These are phyloP conservation scores for Mucor lusitanicus DNA, from an alignment of 371 early-diverging fungal genomes.

Conservation along the genomic window DNA sequence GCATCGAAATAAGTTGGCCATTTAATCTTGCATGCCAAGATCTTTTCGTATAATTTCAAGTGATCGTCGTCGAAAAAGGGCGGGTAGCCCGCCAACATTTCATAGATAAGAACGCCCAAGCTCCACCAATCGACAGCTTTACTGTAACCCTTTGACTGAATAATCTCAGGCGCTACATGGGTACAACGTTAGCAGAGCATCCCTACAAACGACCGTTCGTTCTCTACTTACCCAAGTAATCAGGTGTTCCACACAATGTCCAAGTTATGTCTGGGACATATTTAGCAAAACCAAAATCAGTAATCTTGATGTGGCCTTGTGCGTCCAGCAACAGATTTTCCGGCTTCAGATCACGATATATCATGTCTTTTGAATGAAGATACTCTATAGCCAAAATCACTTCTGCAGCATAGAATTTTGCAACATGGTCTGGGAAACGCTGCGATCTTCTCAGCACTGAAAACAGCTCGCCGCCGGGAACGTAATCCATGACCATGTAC, in stretches of 20 bases:
- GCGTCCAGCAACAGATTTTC: conserved; percentile 87
- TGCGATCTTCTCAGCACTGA: conserved; percentile 66
- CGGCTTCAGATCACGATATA: conserved; percentile 95
- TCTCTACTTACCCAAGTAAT: conserved; percentile 71
- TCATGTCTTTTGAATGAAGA: conserved; percentile 85
- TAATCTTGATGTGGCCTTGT: conserved; percentile 95
- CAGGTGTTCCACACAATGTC: conserved; percentile 99
- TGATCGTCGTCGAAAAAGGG: conserved; percentile 97
- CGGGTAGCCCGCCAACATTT: conserved; percentile 88
- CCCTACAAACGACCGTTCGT: neutral
- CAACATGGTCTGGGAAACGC: conserved; percentile 89
- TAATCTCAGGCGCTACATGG: conserved; percentile 88
- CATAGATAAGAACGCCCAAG: conserved; percentile 94
- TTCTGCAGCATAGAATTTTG: conserved; percentile 80
- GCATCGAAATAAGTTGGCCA: conserved; percentile 92
- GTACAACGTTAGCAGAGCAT: neutral
- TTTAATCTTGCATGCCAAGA: conserved; percentile 78
- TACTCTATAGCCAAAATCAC: conserved; percentile 82
- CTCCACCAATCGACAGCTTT: conserved; percentile 98
- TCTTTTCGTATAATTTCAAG: conserved; percentile 90
- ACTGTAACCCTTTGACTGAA: conserved; percentile 94
- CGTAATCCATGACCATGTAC: conserved; percentile 95
- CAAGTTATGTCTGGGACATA: conserved; percentile 90
- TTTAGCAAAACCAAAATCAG: conserved; percentile 99
- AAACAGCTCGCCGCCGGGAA: conserved; percentile 95